A percentile compares a stretch with the other conserved stretches of the same genome.
Conservation (phyloP, 805 yeast genomes). For the Wickerhamiella domercqiae region DNA sequence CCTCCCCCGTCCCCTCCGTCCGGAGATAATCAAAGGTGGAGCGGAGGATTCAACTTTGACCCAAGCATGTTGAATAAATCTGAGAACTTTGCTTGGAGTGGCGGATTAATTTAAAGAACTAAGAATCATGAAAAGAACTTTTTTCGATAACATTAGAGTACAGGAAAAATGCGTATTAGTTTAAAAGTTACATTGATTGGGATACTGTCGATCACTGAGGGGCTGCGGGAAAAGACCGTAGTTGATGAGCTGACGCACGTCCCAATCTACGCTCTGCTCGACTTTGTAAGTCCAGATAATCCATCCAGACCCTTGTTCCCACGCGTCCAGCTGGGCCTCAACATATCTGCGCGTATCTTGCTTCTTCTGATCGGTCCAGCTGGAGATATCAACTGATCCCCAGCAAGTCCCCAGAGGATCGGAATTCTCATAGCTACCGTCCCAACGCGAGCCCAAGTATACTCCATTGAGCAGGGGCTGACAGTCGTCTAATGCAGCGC, state of each 20-base stretch:
- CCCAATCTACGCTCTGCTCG: slow-evolving; percentile 77
- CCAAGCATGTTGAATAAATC: no score
- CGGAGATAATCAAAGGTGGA: no score
- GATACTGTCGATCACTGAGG: slow-evolving; percentile 46
- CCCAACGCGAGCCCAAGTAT: slow-evolving; percentile 66
- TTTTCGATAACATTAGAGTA: no score
- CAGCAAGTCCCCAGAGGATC: slow-evolving; percentile 49
- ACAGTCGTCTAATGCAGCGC: slow-evolving; percentile 87
- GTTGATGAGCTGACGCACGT: slow-evolving; percentile 42
- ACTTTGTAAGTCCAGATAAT: slow-evolving; percentile 91
- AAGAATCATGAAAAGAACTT: no score
- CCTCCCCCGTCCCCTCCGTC: no score
- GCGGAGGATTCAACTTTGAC: no score
- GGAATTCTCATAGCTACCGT: slow-evolving; percentile 37
- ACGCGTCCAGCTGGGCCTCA: slow-evolving; percentile 86
- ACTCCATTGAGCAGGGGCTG: slow-evolving; percentile 81
- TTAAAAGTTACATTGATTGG: slow-evolving; percentile 42
- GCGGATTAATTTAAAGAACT: no score
- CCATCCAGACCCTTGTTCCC: slow-evolving; percentile 65
- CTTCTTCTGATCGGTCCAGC: slow-evolving; percentile 47
- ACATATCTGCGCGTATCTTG: slow-evolving; percentile 48
- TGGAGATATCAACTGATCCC: slow-evolving; percentile 28
- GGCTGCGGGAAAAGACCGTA: slow-evolving; percentile 72
- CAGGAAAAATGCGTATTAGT: no score
- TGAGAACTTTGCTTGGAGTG: no score